Conservation (phyloP, 768 basidiomycete species). For the Hypholoma sublateritium region DNA sequence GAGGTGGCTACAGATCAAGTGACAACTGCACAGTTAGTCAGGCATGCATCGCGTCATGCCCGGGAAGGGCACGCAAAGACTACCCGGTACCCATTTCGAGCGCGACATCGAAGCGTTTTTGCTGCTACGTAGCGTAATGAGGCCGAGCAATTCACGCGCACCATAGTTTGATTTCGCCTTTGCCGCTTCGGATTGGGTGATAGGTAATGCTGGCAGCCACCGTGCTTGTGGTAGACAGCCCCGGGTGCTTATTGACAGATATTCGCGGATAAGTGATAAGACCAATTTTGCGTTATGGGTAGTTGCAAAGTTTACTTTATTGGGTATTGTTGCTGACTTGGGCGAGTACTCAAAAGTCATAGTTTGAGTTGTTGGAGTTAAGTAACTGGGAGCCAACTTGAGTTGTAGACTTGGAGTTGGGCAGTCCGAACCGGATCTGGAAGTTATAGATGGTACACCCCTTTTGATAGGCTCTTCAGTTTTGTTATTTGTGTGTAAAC, state of each 20-base stretch:
- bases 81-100: slow-evolving; percentile 6
- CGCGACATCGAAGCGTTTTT: not conserved
- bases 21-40: slow-evolving; percentile 1
- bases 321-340: too few species aligned
- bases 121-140: not conserved
- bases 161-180: not conserved
- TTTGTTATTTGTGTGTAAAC: too few species aligned
- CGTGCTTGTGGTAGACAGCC: not conserved
- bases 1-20: slow-evolving; percentile 3
- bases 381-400: too few species aligned
- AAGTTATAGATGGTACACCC: too few species aligned
- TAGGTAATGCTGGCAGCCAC: not conserved
- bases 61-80: not conserved
- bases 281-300: too few species aligned
- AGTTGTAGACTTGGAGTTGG: too few species aligned
- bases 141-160: not conserved
- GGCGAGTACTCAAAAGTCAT: too few species aligned
- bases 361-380: too few species aligned
- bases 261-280: too few species aligned
- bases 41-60: slow-evolving; percentile 3
- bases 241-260: not conserved
- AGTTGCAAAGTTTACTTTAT: too few species aligned
- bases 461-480: too few species aligned
- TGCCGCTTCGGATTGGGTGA: slow-evolving; percentile 1
- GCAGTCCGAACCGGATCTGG: too few species aligned